Evolutionary conservation across 1,139 yeast species (phyloP), one percentile per base, ranked within the genome.

Genomic region (Protomyces inouyei): DNA sequence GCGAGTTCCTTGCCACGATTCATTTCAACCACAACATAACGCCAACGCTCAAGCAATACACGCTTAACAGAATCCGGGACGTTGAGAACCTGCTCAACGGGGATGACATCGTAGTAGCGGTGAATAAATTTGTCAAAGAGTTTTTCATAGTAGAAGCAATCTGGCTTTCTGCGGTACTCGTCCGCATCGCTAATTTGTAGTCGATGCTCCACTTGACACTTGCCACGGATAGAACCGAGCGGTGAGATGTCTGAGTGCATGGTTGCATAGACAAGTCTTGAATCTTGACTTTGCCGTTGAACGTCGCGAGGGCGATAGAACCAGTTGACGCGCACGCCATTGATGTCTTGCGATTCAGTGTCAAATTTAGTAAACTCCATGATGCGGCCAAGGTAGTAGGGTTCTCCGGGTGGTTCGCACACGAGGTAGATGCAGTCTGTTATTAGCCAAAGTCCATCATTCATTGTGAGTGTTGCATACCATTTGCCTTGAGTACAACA

Each of bases 401-500:
- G 97, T 71, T 92, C 98, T 0, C 96, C 95, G 0, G 97, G 93
- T 0, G 97, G 97, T 73, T 90, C 97, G 68, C 95, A 85, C 32
- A 91, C 81, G 84, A 93, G 85, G 73, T 88, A 92, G 4, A 92
- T 87, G 69, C 81, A 86, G 66, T 92, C 96, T 74, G 52, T 52
- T 10, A 6, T 23, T 23, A 51, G 37, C 16, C 32, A 46, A 5
- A 5, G 18, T 51, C n/a, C n/a, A 21, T 28, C n/a, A 9, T 12
- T 16, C 8, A 9, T 9, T 3, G 16, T 9, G 10, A 18, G 35
- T 14, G 10, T 9, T 5, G 14, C 60, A 2, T 12, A 56, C 60
- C 60, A 46, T 56, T 37, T 18, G 52, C 53, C 35, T 16, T 23
- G n/a, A 60, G 35, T 4, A 37, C 53, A 8, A 57, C 53, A 6